Percentiles rank a stretch among this genome's conserved stretches.
These are phyloP conservation scores for Dryadomyces sulphureus DNA, from an alignment of 2,329 filamentous ascomycete species.

Conservation along the genomic window DNA sequence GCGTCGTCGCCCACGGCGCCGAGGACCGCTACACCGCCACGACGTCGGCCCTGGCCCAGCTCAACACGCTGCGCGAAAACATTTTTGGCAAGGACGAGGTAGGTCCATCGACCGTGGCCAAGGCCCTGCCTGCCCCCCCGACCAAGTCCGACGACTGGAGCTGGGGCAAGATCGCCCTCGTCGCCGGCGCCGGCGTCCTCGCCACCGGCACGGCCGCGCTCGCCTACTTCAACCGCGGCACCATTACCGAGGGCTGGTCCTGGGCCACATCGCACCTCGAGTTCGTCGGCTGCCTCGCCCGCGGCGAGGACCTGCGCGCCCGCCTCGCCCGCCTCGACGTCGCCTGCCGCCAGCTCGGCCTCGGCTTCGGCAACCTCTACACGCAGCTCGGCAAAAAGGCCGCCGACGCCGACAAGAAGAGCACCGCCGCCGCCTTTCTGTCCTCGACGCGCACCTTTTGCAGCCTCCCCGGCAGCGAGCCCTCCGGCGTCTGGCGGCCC, in stretches of 20 bases:
- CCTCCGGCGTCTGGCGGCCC: conserved; percentile 42
- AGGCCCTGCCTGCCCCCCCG: not conserved
- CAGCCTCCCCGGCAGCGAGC: conserved; percentile 48
- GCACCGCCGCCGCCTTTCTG: conserved; percentile 25
- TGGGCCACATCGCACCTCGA: conserved; percentile 88
- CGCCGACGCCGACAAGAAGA: conserved; percentile 13
- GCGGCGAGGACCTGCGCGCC: conserved; percentile 66
- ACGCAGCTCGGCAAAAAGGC: conserved; percentile 60
- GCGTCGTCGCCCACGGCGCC: conserved; percentile 72
- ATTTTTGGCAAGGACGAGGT: conserved; percentile 41
- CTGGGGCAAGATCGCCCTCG: conserved; percentile 77
- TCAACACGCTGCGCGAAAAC: conserved; percentile 50
- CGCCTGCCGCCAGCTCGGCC: conserved; percentile 46
- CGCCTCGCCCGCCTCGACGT: conserved; percentile 55
- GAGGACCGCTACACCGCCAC: conserved; percentile 74
- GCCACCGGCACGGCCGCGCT: conserved; percentile 49
- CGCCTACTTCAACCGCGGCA: conserved; percentile 72
- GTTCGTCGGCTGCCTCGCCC: conserved; percentile 79
- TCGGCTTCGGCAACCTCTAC: conserved; percentile 79
- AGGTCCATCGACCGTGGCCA: conserved; percentile 6
- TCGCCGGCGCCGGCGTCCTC: conserved; percentile 62
- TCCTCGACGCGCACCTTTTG: conserved; percentile 76
- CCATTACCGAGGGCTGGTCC: conserved; percentile 57
- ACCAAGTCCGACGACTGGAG: conserved; percentile 38
- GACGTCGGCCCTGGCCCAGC: conserved; percentile 50